Evolutionary conservation across 1,139 yeast genomes (phyloP).

Genomic region (Maudiozyma humilis): DNA sequence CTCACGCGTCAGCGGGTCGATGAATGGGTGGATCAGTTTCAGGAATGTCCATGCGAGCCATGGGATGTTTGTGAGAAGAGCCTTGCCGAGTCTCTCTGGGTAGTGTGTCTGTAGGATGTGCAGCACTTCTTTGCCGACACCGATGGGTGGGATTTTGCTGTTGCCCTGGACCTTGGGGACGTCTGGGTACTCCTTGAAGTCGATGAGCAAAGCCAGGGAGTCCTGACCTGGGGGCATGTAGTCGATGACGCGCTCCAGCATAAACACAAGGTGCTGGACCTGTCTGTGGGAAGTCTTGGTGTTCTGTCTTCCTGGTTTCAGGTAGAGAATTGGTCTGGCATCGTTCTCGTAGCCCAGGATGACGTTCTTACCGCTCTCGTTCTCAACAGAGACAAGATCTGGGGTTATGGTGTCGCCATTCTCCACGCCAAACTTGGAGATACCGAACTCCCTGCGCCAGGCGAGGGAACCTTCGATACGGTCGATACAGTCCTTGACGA

Average conservation of each 20-base stretch:
- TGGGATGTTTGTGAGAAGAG: slow-evolving; percentile 84
- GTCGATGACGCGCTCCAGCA: slow-evolving; percentile 83
- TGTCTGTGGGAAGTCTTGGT: slow-evolving; percentile 80
- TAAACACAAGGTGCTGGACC: slow-evolving; percentile 85
- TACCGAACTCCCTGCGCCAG: slow-evolving; percentile 92
- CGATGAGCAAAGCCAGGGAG: slow-evolving; percentile 78
- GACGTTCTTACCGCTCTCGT: slow-evolving; percentile 81
- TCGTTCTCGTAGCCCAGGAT: slow-evolving; percentile 84
- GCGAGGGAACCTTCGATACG: slow-evolving; percentile 69
- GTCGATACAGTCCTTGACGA: slow-evolving; percentile 55
- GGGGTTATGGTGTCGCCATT: slow-evolving; percentile 46
- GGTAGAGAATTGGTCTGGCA: slow-evolving; percentile 79
- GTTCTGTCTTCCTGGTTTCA: slow-evolving; percentile 89
- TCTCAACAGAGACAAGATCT: slow-evolving; percentile 59
- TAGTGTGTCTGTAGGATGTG: slow-evolving; percentile 83
- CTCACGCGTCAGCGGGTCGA: slow-evolving; percentile 89
- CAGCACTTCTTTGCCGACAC: slow-evolving; percentile 65
- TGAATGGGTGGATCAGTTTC: slow-evolving; percentile 84
- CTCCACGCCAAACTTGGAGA: slow-evolving; percentile 44
- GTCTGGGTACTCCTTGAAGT: slow-evolving; percentile 64
- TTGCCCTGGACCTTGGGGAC: slow-evolving; percentile 44
- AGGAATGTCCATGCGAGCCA: slow-evolving; percentile 87
- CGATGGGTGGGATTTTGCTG: slow-evolving; percentile 71
- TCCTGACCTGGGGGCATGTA: slow-evolving; percentile 96
- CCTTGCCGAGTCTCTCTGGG: slow-evolving; percentile 90